Conservation (phyloP, 331 rosid genomes). For the Quercus tomentella region DNA sequence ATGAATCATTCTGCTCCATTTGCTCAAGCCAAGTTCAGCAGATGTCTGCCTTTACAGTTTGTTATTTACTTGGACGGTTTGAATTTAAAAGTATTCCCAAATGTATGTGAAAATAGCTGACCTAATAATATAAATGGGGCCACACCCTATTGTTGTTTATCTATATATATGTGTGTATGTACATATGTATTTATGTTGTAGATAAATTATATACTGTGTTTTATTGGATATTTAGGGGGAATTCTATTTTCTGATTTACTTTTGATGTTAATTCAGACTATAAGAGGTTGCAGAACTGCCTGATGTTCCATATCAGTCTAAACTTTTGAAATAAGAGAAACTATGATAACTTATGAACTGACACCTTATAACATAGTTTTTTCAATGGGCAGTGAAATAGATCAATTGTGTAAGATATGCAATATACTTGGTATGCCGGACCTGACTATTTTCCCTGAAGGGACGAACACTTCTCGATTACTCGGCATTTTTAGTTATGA, state of each 20-base stretch:
- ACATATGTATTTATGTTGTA: neutral
- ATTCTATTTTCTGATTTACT: neutral
- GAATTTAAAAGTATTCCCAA: neutral
- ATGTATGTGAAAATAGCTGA: neutral
- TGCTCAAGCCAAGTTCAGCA: neutral
- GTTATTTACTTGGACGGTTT: neutral
- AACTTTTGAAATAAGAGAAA: neutral
- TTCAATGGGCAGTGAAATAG: slow-evolving; percentile 66
- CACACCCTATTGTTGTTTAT: neutral
- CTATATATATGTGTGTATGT: neutral
- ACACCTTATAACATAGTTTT: slow-evolving; percentile 9
- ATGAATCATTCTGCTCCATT: neutral
- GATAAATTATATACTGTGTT: neutral
- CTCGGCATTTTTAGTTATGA: slow-evolving; percentile 46
- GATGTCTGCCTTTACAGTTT: neutral
- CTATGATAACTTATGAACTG: neutral
- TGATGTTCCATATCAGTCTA: neutral
- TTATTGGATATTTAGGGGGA: neutral
- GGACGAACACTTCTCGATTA: slow-evolving; percentile 48
- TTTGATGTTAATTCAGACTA: neutral
- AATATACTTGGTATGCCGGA: slow-evolving; percentile 70
- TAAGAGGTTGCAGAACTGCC: neutral
- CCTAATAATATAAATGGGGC: neutral
- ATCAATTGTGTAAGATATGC: slow-evolving; percentile 79
- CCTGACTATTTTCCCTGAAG: slow-evolving; percentile 47